These are phyloP conservation scores for Termitomyces sp. DNA, from an alignment of 768 basidiomycete genomes.

Conservation along the genomic window DNA sequence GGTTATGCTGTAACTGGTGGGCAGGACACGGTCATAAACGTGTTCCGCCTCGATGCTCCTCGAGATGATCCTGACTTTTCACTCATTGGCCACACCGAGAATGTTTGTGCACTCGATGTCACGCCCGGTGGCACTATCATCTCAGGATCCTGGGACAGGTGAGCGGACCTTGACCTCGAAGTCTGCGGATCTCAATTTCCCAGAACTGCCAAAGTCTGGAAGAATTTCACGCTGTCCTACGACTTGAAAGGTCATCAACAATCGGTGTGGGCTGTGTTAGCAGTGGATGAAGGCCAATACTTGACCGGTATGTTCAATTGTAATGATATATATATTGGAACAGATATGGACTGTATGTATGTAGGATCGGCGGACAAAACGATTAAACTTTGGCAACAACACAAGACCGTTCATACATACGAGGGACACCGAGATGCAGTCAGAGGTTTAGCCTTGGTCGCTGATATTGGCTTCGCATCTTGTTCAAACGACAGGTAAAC, in stretches of 20 bases:
- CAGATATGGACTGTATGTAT: not conserved
- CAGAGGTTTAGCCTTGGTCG: conserved; percentile 72
- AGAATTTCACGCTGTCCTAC: conserved; percentile 62
- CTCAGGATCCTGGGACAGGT: conserved; percentile 98
- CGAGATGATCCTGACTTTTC: conserved; percentile 75
- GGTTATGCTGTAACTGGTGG: conserved; percentile 86
- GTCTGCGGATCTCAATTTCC: not conserved
- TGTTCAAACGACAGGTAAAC: conserved; percentile 88
- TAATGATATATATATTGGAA: not conserved
- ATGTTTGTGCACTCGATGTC: conserved; percentile 82
- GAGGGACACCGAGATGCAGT: conserved; percentile 90
- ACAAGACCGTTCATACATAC: conserved; percentile 71
- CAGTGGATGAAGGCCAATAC: conserved; percentile 68
- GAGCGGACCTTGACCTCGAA: conserved; percentile 19
- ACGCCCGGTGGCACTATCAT: conserved; percentile 70
- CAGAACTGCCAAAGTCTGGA: conserved; percentile 95
- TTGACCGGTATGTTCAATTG: conserved; percentile 63
- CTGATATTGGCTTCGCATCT: conserved; percentile 90
- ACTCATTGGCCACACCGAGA: conserved; percentile 84
- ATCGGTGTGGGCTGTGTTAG: conserved; percentile 91
- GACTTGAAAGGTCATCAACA: conserved; percentile 84
- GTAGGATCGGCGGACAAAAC: conserved; percentile 92
- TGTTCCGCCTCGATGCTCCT: conserved; percentile 58
- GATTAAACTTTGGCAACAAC: conserved; percentile 82
- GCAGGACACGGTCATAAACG: conserved; percentile 83